These are phyloP conservation scores for Alternaria triticimaculans DNA, from an alignment of 2,329 filamentous ascomycete species.

Conservation along the genomic window DNA sequence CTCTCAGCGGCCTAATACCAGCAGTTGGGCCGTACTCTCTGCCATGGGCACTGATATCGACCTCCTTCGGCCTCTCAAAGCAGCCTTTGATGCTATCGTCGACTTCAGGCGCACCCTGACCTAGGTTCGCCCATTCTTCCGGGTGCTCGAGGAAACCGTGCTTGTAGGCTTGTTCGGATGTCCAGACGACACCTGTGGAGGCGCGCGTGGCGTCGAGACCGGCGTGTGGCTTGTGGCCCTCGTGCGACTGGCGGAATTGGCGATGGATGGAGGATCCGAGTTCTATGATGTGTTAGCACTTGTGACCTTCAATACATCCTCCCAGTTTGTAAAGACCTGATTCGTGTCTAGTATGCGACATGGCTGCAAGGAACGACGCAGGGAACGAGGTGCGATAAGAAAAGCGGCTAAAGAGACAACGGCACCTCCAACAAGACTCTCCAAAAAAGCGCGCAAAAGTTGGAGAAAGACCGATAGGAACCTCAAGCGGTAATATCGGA, in stretches of 20 bases:
- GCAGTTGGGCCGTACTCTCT: conserved; percentile 92
- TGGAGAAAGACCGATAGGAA: neutral
- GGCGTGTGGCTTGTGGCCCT: conserved; percentile 88
- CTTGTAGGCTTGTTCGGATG: conserved; percentile 83
- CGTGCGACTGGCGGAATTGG: conserved; percentile 87
- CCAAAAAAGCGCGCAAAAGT: neutral
- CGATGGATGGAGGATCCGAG: conserved; percentile 82
- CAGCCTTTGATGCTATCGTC: conserved; percentile 91
- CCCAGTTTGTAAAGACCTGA: conserved; percentile 6
- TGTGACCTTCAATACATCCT: neutral
- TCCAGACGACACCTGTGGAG: conserved; percentile 95
- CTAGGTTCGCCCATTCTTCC: conserved; percentile 86
- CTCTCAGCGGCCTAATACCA: conserved; percentile 87
- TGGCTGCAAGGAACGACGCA: neutral
- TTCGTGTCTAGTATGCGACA: conserved; percentile 11
- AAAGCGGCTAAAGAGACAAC: neutral
- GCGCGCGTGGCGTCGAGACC: conserved; percentile 87
- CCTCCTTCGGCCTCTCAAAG: conserved; percentile 79
- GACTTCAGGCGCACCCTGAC: conserved; percentile 92
- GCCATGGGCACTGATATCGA: conserved; percentile 78
- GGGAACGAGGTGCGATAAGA: neutral
- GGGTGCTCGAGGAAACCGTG: conserved; percentile 87
- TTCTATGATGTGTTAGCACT: conserved; percentile 60
- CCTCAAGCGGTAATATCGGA: neutral
- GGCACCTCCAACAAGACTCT: neutral